Base-by-base conservation (phyloP, 257 asterid species). In the Plantago elongata region DNA sequence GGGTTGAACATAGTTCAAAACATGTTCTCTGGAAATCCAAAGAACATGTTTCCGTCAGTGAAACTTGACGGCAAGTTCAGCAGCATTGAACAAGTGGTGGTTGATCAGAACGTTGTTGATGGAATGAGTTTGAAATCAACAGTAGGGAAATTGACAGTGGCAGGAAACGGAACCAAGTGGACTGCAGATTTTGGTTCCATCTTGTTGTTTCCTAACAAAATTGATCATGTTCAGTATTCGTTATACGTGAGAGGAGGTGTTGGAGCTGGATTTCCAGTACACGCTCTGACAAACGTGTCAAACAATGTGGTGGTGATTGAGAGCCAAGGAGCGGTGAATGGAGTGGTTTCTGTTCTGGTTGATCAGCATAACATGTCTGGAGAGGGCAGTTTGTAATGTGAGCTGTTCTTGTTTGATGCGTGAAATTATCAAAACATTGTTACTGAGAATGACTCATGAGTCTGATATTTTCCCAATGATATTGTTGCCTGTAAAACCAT, bases 101-200 rank as follows among this genome's bases (percentile, higher is more conserved):
- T 85, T 4, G 88, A 80, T 0, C 70, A 72, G 16, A 85, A 85
- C 51, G 68, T 57, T 7, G 90, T 69, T 34, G 64, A 73, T 9
- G 94, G 94, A 22, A 83, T 80, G 90, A 63, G 77, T 12, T 70
- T 80, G 65, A 83, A 55, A 69, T 75, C 94, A 1, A 85, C 94
- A 5, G 68, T 49, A 3, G 84, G 76, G 0, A 75, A 67, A 57
- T 13, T 71, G 83, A 63, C 73, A 1, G 86, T 77, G 77, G 73
- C 77, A 14, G 81, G 79, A 15, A 78, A 78, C 44, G 90, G 90
- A 9, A 83, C 83, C 0, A 70, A 43, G 37, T 85, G 88, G 90
- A 65, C 59, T 1, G 88, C 84, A 13, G 82, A 85, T 78, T 82
- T 85, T 43, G 70, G 74, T 0, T 47, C 69, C 5, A 9, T 71